Base-by-base conservation (phyloP, 1,139 yeast species). In the Pichia inconspicua region DNA sequence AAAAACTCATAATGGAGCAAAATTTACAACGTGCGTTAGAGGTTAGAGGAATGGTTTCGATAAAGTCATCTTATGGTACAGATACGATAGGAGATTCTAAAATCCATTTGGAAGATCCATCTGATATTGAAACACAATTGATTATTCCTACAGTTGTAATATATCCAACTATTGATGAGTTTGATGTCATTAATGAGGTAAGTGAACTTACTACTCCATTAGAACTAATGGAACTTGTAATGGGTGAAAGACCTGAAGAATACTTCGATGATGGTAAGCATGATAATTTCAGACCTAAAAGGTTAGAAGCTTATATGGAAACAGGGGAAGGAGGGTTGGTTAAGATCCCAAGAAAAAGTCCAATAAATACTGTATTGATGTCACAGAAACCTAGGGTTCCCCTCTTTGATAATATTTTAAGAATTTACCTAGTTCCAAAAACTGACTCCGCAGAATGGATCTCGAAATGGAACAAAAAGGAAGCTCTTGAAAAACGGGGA, bases 131-230 rank as follows among this genome's bases (percentile, higher is more conserved):
- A 55, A 84, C 96, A 0, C 89, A 85, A 58, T 67, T 92, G 47
- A 74, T 84, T 22, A 75, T 88, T 56, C 96, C 97, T 0, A 84
- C 92, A 0, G 72, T 85, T 70, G 71, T 89, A 15, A 66, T 90
- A 51, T 92, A 89, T 58, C 97, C 97, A 14, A 77, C 92, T 5
- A 80, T 79, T 9, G 85, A 84, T 62, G 95, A 87, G 62, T 86
- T 90, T 56, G 97, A 90, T 64, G 82, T 82, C 57, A 70, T 90
- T 37, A 86, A 82, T 7, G 82, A 82, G 52, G 76, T 85, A 14
- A 77, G 92, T 51, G 95, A 86, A 60, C 67, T 84, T 43, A 68
- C 80, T 2, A 77, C 92, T 0, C 80, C 87, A 1, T 58, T 65
- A 22, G 89, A 83, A 42, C 59, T 84, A 17, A 66, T 83, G 57